Base-by-base conservation (phyloP, 2,329 filamentous ascomycete species). In the Ophiostoma sp. region DNA sequence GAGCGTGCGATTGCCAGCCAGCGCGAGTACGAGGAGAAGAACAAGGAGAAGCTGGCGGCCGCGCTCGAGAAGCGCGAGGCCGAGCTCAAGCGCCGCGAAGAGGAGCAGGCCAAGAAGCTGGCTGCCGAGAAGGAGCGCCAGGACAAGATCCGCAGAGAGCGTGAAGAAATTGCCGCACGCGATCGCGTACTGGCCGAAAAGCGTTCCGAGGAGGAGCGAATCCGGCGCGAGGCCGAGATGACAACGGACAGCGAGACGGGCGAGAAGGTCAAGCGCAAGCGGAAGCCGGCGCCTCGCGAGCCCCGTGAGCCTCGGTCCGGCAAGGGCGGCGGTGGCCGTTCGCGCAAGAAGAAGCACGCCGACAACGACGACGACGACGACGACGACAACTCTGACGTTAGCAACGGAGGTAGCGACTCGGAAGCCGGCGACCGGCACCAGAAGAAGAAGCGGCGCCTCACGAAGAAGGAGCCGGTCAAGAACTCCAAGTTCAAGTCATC, bases 1-100 rank as follows among this genome's bases (percentile, higher is more conserved):
- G 92, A 96, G 76, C 89, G 93, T 76, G 90, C 92, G 4, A 87
- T 94, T 67, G 89, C 92, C 74, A 90, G 87, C 74, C 95, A 99
- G 78, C 90, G 87, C 73, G 92, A 96, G 73, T 98, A 96, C 79
- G 95, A 99, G 79, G 90, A 93, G 76, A 93, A 92, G 82, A 97
- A 98, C 78, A 92, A 93, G 48, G 88, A 91, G 76, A 96, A 95
- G 79, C 86, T 98, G 3, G 87, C 90, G 72, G 89, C 93, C 69
- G 94, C 95, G 8, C 86, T 91, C 48, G 88, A 91, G 75, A 86
- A 89, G 72, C 90, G 94, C 69, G 91, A 98, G 75, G 90, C 89
- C 4, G 94, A 97, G 78, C 83, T 94, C 27, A 86, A 85, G 72
- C 88, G 87, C 72, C 89, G 92, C 7, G 93, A 97, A 77, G 93